phyloP scores from a whole-genome alignment of 1,284 basidiomycete species.

The Ganoderma boninense region DNA sequence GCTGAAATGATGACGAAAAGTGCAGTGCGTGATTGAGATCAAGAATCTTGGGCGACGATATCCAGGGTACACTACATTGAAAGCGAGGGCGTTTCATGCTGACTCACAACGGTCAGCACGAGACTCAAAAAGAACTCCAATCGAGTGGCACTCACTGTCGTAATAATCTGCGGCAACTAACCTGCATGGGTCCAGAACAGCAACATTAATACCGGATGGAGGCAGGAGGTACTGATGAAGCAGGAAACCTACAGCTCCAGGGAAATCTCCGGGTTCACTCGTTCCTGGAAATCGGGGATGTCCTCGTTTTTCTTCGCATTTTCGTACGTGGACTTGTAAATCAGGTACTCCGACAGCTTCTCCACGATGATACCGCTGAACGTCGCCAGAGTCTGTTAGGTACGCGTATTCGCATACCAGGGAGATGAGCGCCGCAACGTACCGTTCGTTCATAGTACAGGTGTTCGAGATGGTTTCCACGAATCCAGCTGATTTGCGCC shows the following conservation, averaged over 20 bases:
- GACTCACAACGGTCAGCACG: slow-evolving; percentile 4
- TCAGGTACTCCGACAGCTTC: slow-evolving; percentile 84
- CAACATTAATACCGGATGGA: neutral
- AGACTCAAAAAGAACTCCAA: neutral
- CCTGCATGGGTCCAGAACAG: slow-evolving; percentile 44
- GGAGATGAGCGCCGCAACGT: slow-evolving; percentile 17
- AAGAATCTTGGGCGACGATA: neutral
- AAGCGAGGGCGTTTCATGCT: slow-evolving; percentile 4
- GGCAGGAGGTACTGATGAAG: neutral
- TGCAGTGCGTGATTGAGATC: neutral
- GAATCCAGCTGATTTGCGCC: slow-evolving; percentile 52
- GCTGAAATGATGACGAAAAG: neutral
- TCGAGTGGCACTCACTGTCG: slow-evolving; percentile 55
- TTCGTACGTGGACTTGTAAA: slow-evolving; percentile 78
- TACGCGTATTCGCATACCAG: neutral
- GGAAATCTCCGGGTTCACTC: slow-evolving; percentile 82
- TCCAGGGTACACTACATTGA: neutral
- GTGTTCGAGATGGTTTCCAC: slow-evolving; percentile 58
- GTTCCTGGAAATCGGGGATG: slow-evolving; percentile 80
- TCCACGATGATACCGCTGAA: slow-evolving; percentile 78
- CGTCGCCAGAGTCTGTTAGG: slow-evolving; percentile 8
- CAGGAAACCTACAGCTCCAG: slow-evolving; percentile 75
- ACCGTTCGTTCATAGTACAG: slow-evolving; percentile 58
- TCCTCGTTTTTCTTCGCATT: slow-evolving; percentile 66
- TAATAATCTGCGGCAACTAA: slow-evolving; percentile 79